Evolutionary conservation across 805 yeast genomes (phyloP).

Genomic region (Kodamaea sagamina): DNA sequence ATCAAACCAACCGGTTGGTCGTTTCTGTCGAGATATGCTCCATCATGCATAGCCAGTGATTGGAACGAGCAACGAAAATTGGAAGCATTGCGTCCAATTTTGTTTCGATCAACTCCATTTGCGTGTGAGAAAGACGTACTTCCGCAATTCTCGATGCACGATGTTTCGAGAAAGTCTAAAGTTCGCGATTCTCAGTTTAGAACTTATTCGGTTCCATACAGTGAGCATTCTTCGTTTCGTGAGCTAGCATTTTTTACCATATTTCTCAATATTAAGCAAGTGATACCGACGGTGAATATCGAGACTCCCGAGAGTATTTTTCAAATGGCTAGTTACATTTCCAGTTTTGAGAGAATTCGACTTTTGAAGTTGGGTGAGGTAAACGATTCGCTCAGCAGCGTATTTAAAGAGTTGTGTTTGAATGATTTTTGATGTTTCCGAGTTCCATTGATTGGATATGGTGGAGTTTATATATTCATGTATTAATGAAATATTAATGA

Average conservation of each 20-base stretch:
- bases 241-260: constrained; percentile 72
- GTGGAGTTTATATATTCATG: no score
- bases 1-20: constrained; percentile 93
- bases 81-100: constrained; percentile 3
- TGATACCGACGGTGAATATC: constrained; percentile 79
- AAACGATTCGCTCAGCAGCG: not conserved
- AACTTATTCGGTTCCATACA: constrained; percentile 74
- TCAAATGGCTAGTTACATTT: constrained; percentile 36
- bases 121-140: constrained; percentile 32
- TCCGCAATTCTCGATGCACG: constrained; percentile 25
- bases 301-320: constrained; percentile 25
- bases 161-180: constrained; percentile 19
- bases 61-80: constrained; percentile 1
- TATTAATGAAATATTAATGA: no score
- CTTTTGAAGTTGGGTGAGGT: constrained; percentile 15
- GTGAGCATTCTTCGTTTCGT: constrained; percentile 89
- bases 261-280: constrained; percentile 47
- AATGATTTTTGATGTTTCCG: constrained; percentile 10
- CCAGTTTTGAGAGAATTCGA: constrained; percentile 30
- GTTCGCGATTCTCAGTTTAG: constrained; percentile 35
- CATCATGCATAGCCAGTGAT: constrained; percentile 5
- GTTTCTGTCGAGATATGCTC: constrained; percentile 29
- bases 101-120: constrained; percentile 20
- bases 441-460: no score
- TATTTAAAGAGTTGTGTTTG: constrained; percentile 11